A percentile compares a stretch with the other conserved stretches of the same genome.
These are phyloP conservation scores for Paecilomyces dactylethromorphus DNA, from an alignment of 2,329 filamentous ascomycete genomes.

Conservation along the genomic window DNA sequence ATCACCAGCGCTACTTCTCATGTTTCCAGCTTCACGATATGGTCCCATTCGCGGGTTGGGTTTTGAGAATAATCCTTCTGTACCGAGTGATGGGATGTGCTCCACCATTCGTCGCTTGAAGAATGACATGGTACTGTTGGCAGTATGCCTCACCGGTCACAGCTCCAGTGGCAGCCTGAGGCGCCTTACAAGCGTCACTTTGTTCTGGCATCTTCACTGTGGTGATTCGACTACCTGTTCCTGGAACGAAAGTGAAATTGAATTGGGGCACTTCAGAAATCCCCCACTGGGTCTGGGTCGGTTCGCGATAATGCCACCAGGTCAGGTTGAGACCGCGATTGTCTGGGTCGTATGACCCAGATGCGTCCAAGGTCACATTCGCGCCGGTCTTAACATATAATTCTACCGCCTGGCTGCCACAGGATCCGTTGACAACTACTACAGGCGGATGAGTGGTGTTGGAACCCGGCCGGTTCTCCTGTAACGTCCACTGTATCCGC, in stretches of 20 bases:
- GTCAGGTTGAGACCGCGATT: not conserved
- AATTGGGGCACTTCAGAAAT: not conserved
- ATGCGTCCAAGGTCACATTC: not conserved
- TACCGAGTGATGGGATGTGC: not conserved
- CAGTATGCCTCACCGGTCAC: not conserved
- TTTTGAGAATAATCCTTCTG: not conserved
- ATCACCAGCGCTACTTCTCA: too few species aligned
- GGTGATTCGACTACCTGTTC: not conserved
- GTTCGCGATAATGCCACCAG: not conserved
- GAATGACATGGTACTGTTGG: not conserved
- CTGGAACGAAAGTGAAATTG: not conserved
- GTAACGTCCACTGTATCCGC: slow-evolving; percentile 42
- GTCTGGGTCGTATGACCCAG: not conserved
- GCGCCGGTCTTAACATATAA: not conserved
- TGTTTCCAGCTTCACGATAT: not conserved
- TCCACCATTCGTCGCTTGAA: not conserved
- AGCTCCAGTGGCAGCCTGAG: not conserved
- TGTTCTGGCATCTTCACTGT: not conserved
- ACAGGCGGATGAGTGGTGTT: not conserved
- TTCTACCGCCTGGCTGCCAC: not conserved
- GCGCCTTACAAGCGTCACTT: not conserved
- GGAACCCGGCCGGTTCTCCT: not conserved
- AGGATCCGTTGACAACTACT: not conserved
- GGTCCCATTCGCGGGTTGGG: not conserved
- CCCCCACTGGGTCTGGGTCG: not conserved